phyloP scores from a whole-genome alignment of 2,329 filamentous ascomycete genomes.

The Penicillium palitans region DNA sequence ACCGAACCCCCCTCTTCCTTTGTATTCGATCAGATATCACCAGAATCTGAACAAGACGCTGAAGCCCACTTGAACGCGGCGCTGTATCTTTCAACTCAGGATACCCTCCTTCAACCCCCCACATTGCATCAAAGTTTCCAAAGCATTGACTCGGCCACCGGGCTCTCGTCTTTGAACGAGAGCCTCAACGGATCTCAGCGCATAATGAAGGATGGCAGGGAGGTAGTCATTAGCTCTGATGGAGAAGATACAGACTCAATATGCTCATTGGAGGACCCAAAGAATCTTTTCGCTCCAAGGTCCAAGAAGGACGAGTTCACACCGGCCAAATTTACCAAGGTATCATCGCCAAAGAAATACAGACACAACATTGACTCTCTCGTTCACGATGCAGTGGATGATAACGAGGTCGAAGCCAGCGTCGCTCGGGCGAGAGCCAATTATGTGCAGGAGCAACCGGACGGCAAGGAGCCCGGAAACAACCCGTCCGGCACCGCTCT shows the following conservation, averaged over 20 bases:
- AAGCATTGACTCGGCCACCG: conserved; percentile 16
- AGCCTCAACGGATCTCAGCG: conserved; percentile 47
- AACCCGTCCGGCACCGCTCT: conserved; percentile 14
- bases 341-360: conserved; percentile 43
- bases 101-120: background rate
- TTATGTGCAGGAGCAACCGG: conserved; percentile 19
- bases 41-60: conserved; percentile 8
- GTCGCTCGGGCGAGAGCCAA: conserved; percentile 42
- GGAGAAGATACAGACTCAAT: conserved; percentile 66
- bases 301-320: conserved; percentile 1
- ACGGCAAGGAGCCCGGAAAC: background rate
- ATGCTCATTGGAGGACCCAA: conserved; percentile 55
- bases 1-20: conserved; percentile 31
- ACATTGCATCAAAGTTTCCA: conserved; percentile 20
- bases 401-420: conserved; percentile 60
- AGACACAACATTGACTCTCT: conserved; percentile 66
- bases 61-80: conserved; percentile 21
- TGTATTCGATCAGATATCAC: conserved; percentile 25
- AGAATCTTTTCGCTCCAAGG: conserved; percentile 34
- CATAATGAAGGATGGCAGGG: conserved; percentile 56
- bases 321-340: background rate
- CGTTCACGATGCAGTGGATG: conserved; percentile 58
- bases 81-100: conserved; percentile 14
- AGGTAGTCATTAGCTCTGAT: conserved; percentile 66
- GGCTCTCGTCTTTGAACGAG: conserved; percentile 20